Percentiles rank a stretch among this genome's conserved stretches.
These are phyloP conservation scores for Collybia sp. DNA, from an alignment of 768 basidiomycete species.

Conservation along the genomic window DNA sequence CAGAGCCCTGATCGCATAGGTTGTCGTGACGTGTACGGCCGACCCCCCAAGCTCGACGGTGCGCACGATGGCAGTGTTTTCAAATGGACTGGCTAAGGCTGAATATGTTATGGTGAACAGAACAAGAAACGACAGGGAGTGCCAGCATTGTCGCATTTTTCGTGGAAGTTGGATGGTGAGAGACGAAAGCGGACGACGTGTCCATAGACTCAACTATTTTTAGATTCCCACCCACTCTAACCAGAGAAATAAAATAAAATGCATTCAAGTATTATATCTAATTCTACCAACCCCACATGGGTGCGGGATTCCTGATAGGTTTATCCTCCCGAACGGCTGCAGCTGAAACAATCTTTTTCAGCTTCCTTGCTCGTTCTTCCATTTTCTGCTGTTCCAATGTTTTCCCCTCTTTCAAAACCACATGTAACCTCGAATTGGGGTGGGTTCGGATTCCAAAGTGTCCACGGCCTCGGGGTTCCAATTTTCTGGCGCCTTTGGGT, in stretches of 20 bases:
- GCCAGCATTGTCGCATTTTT: constrained; percentile 46
- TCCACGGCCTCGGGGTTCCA: constrained; percentile 84
- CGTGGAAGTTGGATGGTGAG: constrained; percentile 14
- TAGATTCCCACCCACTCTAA: constrained; percentile 2
- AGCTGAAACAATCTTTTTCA: constrained; percentile 78
- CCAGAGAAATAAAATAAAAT: neutral
- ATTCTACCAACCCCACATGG: constrained; percentile 75
- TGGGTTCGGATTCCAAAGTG: constrained; percentile 75
- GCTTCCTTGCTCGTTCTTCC: constrained; percentile 57
- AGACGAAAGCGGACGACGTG: constrained; percentile 20
- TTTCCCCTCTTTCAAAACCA: constrained; percentile 79
- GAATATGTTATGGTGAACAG: constrained; percentile 31
- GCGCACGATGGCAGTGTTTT: constrained; percentile 87
- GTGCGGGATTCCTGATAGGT: constrained; percentile 68
- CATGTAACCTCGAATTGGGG: constrained; percentile 68
- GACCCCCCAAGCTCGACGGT: constrained; percentile 88
- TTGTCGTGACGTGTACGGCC: constrained; percentile 83
- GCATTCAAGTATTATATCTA: constrained; percentile 4
- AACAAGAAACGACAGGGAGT: constrained; percentile 41
- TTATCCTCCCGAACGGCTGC: constrained; percentile 75
- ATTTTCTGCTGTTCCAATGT: constrained; percentile 64
- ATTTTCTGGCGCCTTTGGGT: constrained; percentile 48
- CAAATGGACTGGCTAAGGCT: constrained; percentile 51
- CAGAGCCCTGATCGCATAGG: constrained; percentile 77
- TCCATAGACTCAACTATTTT: constrained; percentile 15